Conservation (phyloP, 73 alveolate species). For the Diophrys appendiculata region DNA sequence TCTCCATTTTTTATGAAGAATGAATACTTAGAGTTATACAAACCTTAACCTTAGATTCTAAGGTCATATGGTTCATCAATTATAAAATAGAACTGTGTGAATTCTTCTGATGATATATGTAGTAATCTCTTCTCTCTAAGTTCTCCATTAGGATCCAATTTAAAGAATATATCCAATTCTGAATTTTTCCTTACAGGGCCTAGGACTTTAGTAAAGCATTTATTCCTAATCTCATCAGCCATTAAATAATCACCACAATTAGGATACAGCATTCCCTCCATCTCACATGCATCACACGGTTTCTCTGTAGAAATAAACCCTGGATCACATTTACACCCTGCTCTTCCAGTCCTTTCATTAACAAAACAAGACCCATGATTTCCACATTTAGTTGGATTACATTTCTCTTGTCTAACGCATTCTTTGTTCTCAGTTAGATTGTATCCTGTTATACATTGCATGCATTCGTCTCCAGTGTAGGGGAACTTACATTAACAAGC, state of each 20-base stretch:
- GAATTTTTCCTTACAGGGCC: neutral
- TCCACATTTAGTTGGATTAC: neutral
- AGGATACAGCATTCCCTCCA: neutral
- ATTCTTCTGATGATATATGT: neutral
- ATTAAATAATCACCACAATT: neutral
- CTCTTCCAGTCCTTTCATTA: constrained; percentile 7
- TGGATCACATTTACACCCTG: constrained; percentile 20
- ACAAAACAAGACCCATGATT: constrained; percentile 16
- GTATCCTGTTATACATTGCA: constrained; percentile 17
- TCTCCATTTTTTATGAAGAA: neutral
- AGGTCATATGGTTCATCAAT: neutral
- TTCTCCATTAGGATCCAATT: neutral
- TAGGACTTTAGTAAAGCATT: neutral
- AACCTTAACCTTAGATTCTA: neutral
- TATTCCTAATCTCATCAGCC: neutral
- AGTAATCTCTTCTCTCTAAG: neutral
- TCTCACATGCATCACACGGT: neutral
- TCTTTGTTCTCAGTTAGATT: neutral
- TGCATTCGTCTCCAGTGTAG: neutral
- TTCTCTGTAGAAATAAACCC: constrained; percentile 5
- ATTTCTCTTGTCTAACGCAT: constrained; percentile 3
- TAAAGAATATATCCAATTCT: neutral
- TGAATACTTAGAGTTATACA: no score
- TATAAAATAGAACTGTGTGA: neutral
- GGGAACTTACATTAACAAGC: neutral